These are phyloP conservation scores for Puccinia coronata DNA, from an alignment of 1,284 basidiomycete species.

Conservation along the genomic window DNA sequence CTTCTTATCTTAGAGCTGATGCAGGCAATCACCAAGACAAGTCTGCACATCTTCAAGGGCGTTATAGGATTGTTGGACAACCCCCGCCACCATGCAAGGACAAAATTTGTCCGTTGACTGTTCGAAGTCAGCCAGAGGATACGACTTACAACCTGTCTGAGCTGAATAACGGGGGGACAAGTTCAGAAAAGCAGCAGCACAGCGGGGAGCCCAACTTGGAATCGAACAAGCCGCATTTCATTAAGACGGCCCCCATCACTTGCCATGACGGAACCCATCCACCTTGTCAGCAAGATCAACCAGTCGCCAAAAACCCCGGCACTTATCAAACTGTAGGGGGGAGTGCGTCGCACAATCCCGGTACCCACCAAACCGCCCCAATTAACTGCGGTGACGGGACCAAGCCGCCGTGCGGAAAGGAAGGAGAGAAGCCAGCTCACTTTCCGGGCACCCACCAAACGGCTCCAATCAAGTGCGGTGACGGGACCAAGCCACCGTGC, in stretches of 20 bases:
- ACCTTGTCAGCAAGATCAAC: not conserved
- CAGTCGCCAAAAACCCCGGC: not conserved
- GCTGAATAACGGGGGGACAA: not conserved
- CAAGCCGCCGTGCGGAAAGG: not conserved
- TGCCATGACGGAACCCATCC: conserved; percentile 5
- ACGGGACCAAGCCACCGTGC: conserved; percentile 4
- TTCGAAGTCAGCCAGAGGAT: not conserved
- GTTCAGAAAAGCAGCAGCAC: not conserved
- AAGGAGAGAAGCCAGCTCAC: not conserved
- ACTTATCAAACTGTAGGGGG: conserved; percentile 13
- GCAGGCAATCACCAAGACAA: not conserved
- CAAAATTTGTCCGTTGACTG: conserved; percentile 27
- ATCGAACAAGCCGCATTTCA: not conserved
- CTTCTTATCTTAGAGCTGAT: not conserved
- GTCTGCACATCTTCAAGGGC: conserved; percentile 6
- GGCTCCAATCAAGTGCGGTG: conserved; percentile 25
- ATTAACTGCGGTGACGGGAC: conserved; percentile 23
- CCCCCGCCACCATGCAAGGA: conserved; percentile 37
- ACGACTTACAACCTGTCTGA: not conserved
- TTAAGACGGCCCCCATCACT: not conserved
- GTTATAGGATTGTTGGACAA: conserved; percentile 30
- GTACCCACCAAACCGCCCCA: too few relatives aligned
- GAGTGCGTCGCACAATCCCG: not conserved
- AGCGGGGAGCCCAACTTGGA: not conserved
- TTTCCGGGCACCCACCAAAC: too few relatives aligned